These are phyloP conservation scores for Podosphaera aphanis DNA, from an alignment of 2,329 filamentous ascomycete genomes.

Conservation along the genomic window DNA sequence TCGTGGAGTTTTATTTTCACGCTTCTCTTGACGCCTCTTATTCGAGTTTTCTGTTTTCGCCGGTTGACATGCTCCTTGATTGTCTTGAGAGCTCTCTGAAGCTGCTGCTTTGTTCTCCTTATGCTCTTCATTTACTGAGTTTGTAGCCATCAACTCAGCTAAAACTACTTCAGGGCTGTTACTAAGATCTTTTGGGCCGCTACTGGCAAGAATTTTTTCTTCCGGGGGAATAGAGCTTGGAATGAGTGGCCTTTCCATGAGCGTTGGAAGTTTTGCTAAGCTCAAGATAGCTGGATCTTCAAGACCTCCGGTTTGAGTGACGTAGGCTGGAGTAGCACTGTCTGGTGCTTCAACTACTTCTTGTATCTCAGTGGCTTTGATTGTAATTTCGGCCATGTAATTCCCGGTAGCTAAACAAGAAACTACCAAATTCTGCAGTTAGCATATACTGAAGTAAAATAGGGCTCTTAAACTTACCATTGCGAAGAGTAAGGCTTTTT, in stretches of 20 bases:
- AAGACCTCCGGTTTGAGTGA: conserved; percentile 7
- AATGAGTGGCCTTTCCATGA: conserved; percentile 3
- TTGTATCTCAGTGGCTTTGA: conserved; percentile 15
- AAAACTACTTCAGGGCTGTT: conserved; percentile 18
- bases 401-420: conserved; percentile 14
- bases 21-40: conserved; percentile 11
- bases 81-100: conserved; percentile 6
- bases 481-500: conserved; percentile 15
- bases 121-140: conserved; percentile 16
- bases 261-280: conserved; percentile 17
- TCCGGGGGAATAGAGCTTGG: conserved; percentile 14
- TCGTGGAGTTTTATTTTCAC: conserved; percentile 18
- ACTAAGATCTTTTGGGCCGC: conserved; percentile 6
- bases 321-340: conserved; percentile 6
- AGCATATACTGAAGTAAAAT: not conserved
- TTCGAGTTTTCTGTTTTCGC: conserved; percentile 4
- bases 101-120: conserved; percentile 6
- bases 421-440: conserved; percentile 7
- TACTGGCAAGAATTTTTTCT: conserved; percentile 8
- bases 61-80: conserved; percentile 2
- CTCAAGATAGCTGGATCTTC: conserved; percentile 17
- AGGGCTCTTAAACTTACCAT: conserved; percentile 10
- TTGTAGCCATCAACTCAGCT: conserved; percentile 22
- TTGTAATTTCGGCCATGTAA: conserved; percentile 14
- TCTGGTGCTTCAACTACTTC: conserved; percentile 16